Conservation (phyloP, 2,329 filamentous ascomycete genomes). For the Colletotrichum sp. region DNA sequence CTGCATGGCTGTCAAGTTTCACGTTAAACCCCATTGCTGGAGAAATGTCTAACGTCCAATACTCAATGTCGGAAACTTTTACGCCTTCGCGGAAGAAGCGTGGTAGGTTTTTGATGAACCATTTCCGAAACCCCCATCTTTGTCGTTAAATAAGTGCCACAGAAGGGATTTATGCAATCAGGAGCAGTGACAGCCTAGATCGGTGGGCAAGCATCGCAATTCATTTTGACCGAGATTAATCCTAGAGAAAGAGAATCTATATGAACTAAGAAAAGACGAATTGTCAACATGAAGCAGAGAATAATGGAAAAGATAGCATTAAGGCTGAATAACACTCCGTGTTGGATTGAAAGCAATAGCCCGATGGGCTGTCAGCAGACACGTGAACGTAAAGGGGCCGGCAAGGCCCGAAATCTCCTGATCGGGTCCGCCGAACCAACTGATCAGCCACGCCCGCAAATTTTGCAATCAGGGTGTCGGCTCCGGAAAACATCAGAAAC, state of each 20-base stretch:
- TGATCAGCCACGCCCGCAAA: neutral
- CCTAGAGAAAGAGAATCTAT: accelerated
- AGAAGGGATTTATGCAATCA: too few relatives aligned
- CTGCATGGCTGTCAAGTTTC: neutral
- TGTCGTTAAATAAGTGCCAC: neutral
- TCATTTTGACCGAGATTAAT: too few relatives aligned
- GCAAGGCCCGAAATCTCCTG: neutral
- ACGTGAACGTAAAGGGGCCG: neutral
- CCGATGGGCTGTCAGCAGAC: neutral
- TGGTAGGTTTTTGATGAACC: accelerated
- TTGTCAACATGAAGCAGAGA: neutral
- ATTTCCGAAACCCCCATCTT: neutral
- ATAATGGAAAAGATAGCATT: neutral
- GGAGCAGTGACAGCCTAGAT: too few relatives aligned
- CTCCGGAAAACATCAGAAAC: neutral
- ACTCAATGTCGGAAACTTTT: neutral
- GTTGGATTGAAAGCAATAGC: accelerated
- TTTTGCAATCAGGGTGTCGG: neutral
- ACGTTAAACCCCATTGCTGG: neutral
- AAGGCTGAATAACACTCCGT: neutral
- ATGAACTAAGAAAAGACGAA: neutral
- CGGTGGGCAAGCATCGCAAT: too few relatives aligned
- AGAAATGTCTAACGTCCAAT: neutral
- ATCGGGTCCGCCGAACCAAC: neutral
- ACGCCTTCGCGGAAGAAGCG: accelerated